These are phyloP conservation scores for Backusella parvicylindrica DNA, from an alignment of 192 early-diverging fungal species.

Conservation along the genomic window DNA sequence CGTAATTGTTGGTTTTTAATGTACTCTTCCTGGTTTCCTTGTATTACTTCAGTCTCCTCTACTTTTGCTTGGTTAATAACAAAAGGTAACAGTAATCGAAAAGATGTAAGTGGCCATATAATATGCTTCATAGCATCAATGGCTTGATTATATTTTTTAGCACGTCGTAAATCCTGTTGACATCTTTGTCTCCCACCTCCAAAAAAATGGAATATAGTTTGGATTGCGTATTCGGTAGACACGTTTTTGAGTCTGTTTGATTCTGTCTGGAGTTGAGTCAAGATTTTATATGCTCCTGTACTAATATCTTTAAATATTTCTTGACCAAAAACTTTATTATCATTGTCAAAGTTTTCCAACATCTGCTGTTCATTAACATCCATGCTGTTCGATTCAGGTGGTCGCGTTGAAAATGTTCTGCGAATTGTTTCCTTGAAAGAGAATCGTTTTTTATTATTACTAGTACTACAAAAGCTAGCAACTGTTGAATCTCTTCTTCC, in stretches of 20 bases:
- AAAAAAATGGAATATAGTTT: slow-evolving; percentile 6
- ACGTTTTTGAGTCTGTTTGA: slow-evolving; percentile 11
- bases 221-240: neutral
- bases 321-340: neutral
- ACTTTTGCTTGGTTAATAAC: neutral
- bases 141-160: slow-evolving; percentile 10
- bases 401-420: neutral
- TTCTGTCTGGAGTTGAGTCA: slow-evolving; percentile 7
- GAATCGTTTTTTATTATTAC: neutral
- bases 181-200: neutral
- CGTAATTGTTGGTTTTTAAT: neutral
- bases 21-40: neutral
- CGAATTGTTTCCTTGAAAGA: neutral
- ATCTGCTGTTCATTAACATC: neutral
- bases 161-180: neutral
- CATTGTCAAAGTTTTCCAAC: neutral
- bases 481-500: neutral
- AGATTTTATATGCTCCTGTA: neutral
- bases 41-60: neutral
- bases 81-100: neutral
- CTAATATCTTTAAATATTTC: neutral
- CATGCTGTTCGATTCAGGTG: neutral
- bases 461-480: neutral
- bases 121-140: slow-evolving; percentile 8
- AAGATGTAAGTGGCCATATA: neutral